Evolutionary conservation across 257 asterid genomes (phyloP), one percentile per base, ranked within the genome.

Genomic region (Solanum sitiens): DNA sequence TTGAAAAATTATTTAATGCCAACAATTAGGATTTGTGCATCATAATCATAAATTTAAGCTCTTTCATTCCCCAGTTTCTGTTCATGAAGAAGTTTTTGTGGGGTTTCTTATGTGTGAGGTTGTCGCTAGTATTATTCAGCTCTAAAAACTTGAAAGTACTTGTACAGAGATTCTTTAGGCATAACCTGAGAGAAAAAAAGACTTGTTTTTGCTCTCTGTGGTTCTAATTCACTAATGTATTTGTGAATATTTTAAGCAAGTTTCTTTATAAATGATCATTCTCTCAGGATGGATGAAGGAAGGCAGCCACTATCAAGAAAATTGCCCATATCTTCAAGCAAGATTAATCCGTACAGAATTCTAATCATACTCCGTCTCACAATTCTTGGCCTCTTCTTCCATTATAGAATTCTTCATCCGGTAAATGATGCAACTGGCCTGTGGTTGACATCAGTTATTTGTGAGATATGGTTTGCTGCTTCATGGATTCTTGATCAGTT

Each of bases 401-500:
- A 95, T 87, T 96, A 95, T 88, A 90, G 99, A 89, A 92, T 96
- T 87, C 96, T 93, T 70, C 93, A 96, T 93, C 98, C 99, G 2
- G 99, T 94, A 85, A 90, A 91, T 18, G 94, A 92, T 91, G 99
- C 99, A 25, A 93, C 91, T 90, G 95, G 93, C 86, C 88, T 96
- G 92, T 96, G 99, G 99, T 44, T 96, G 90, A 94, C 98, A 18
- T 96, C 99, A 40, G 96, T 96, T 75, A 94, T 96, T 79, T 96
- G 99, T 91, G 99, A 96, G 87, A 94, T 96, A 91, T 96, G 99
- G 99, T 96, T 96, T 87, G 98, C 95, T 47, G 91, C 92, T 61
- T 96, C 99, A 42, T 96, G 99, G 99, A 94, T 96, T 87, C 95
- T 96, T 16, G 99, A 96, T 91, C 99, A 96, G 92, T 95, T 96